A percentile compares a stretch with the other conserved stretches of the same genome.
phyloP scores from a whole-genome alignment of 106 monocot genomes.

The Alisma plantagoaquatica region DNA sequence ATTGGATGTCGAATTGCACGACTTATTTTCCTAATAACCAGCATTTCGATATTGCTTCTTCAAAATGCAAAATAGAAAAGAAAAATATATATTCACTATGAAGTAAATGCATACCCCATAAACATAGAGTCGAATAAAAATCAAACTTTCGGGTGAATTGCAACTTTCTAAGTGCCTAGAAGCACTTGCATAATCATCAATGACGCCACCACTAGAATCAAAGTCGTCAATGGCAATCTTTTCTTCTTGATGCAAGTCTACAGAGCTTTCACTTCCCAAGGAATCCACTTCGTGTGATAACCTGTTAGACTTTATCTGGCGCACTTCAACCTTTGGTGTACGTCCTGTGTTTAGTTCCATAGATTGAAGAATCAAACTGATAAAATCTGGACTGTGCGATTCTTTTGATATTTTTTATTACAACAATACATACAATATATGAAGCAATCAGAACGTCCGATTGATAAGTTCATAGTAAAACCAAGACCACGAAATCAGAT shows the following conservation, averaged over 20 bases:
- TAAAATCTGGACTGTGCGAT: too few relatives aligned
- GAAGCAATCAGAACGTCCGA: too few relatives aligned
- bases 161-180: constrained; percentile 21
- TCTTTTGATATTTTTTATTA: too few relatives aligned
- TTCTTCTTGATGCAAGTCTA: constrained; percentile 7
- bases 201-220: constrained; percentile 11
- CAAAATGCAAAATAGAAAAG: not conserved
- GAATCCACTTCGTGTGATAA: constrained; percentile 16
- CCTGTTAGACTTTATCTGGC: constrained; percentile 27
- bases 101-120: constrained; percentile 99
- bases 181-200: constrained; percentile 2
- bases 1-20: too few relatives aligned
- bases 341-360: constrained; percentile 29
- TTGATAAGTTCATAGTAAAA: too few relatives aligned
- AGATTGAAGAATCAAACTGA: not conserved
- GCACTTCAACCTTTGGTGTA: constrained; percentile 42
- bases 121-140: constrained; percentile 29
- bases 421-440: too few relatives aligned
- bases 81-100: too few relatives aligned
- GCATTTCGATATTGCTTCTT: not conserved
- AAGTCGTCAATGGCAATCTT: constrained; percentile 6
- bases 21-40: too few relatives aligned
- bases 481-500: too few relatives aligned
- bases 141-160: constrained; percentile 14
- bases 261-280: constrained; percentile 8